Evolutionary conservation across 257 asterid genomes (phyloP), one percentile per base, ranked within the genome.

Genomic region (Orobanche coerulescens): DNA sequence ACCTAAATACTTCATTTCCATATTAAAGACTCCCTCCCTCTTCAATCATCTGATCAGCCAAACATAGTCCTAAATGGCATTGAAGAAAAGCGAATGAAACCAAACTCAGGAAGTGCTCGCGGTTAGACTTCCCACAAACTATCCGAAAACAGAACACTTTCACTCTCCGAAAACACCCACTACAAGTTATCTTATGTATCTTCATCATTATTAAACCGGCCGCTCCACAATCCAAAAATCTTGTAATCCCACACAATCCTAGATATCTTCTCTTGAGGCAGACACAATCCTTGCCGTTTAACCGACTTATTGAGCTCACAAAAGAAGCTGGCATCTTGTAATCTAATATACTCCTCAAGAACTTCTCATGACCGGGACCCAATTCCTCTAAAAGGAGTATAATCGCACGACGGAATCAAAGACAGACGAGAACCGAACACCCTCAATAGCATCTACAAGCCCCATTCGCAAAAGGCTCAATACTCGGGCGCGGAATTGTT

Each of bases 381-480:
- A 88, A 63, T 79, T 83, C 82, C 94, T 82, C 3, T 87, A 51
- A 92, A 92, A 33, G 97, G 97, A 34, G 94, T 80, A 70, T 92
- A 92, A 73, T 92, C 97, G 52, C 97, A 92, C 0, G 97, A 78
- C 0, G 95, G 96, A 43, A 92, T 86, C 61, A 73, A 72, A 26
- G 86, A 72, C 97, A 77, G 81, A 24, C 73, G 94, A 24, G 97
- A 92, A 92, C 16, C 78, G 95, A 70, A 88, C 87, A 2, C 98
- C 95, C 63, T 92, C 98, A 19, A 92, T 92, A 51, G 71, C 80
- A 66, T 92, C 97, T 68, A 92, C 95, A 51, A 88, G 89, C 48
- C 98, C 98, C 91, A 86, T 75, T 69, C 98, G 78, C 78, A 92
- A 73, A 55, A 92, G 98, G 68, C 88, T 97, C 12, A 82, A 75